Conservation (phyloP, 352 stramenopile genomes). For the Elongisporangium prolatum region DNA sequence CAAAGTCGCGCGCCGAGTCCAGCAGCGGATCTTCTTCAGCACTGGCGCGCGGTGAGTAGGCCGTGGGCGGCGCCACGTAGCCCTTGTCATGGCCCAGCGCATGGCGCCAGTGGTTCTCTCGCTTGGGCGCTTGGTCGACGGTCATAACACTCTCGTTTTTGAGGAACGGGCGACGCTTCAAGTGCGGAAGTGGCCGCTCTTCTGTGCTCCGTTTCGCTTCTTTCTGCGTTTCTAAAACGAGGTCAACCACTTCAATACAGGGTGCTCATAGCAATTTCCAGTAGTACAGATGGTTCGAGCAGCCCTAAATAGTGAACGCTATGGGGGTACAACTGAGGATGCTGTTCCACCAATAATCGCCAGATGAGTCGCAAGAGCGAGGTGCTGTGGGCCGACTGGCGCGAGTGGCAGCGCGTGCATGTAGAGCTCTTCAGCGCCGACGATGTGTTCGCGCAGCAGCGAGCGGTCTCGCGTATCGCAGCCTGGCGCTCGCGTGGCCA, state of each 20-base stretch:
- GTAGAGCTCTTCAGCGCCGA: slow-evolving; percentile 46
- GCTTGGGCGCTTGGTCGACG: background rate
- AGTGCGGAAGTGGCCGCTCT: background rate
- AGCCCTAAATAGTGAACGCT: background rate
- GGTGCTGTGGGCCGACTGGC: slow-evolving; percentile 64
- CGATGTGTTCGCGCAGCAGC: slow-evolving; percentile 42
- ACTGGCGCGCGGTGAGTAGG: slow-evolving; percentile 48
- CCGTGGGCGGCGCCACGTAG: slow-evolving; percentile 60
- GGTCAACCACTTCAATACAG: background rate
- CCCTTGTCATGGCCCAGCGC: slow-evolving; percentile 18
- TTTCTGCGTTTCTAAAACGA: background rate
- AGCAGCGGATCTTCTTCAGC: slow-evolving; percentile 57
- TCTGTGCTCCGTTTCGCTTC: background rate
- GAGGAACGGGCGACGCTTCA: background rate
- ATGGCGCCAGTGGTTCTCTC: background rate
- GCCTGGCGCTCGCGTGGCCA: slow-evolving; percentile 66
- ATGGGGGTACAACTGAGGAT: too few relatives aligned
- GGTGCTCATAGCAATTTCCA: background rate
- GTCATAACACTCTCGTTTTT: background rate
- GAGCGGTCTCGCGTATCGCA: slow-evolving; percentile 50
- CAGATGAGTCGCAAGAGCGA: slow-evolving; percentile 41
- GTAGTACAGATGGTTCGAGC: background rate
- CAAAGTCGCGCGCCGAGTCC: slow-evolving; percentile 44
- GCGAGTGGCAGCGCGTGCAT: slow-evolving; percentile 70
- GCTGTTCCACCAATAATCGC: background rate